phyloP scores from a whole-genome alignment of 345 rosid species.

The Salix purpurea region DNA sequence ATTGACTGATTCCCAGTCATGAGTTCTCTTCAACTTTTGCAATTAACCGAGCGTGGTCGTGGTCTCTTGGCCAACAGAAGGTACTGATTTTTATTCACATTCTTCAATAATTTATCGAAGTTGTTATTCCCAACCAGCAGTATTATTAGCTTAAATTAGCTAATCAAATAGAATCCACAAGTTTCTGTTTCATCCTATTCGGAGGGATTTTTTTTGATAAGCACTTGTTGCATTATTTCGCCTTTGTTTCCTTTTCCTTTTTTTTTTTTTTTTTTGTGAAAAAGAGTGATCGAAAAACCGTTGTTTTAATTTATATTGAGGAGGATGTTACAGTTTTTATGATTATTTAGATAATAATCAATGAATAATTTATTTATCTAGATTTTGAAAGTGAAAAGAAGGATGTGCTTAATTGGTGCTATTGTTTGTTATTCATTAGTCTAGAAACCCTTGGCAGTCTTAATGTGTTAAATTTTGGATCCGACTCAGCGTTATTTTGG shows the following conservation, averaged over 20 bases:
- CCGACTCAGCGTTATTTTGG: not conserved
- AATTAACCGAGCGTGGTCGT: slow-evolving; percentile 78
- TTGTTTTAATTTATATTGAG: not conserved
- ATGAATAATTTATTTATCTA: not conserved
- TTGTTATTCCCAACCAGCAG: not conserved
- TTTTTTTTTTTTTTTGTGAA: not conserved
- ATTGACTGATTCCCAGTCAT: slow-evolving; percentile 26
- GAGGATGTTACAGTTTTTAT: not conserved
- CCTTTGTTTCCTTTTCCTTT: not conserved
- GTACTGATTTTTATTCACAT: slow-evolving; percentile 29
- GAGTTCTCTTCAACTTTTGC: slow-evolving; percentile 90
- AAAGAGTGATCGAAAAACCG: not conserved
- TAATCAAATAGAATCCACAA: not conserved
- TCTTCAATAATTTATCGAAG: not conserved
- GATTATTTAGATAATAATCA: not conserved
- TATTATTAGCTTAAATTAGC: not conserved
- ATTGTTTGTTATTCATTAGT: not conserved
- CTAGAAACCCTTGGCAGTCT: not conserved
- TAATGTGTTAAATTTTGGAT: not conserved
- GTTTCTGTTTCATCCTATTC: not conserved
- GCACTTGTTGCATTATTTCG: not conserved
- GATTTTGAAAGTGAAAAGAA: not conserved
- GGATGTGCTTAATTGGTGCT: not conserved
- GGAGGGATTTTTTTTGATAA: not conserved
- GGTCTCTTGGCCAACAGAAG: slow-evolving; percentile 77